Evolutionary conservation across 768 basidiomycete genomes (phyloP).

Genomic region (Rhizopogon roseolus): DNA sequence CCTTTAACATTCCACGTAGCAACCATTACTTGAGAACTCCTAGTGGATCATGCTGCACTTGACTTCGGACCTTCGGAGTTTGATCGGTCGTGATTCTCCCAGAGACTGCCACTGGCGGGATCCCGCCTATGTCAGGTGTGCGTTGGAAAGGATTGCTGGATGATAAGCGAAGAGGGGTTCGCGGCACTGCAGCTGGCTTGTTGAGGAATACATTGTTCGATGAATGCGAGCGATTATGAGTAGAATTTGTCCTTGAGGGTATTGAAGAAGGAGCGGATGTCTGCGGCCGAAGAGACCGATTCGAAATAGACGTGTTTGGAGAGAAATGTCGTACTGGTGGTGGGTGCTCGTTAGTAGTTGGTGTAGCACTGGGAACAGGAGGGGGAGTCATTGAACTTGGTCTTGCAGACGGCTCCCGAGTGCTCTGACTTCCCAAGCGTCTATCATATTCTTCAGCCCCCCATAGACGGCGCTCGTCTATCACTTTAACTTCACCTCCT

Average conservation of each 20-base stretch:
- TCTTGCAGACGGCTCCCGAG: constrained; percentile 30
- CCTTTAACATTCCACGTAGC: not conserved
- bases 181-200: constrained; percentile 11
- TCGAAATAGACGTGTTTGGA: constrained; percentile 4
- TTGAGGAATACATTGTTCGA: constrained; percentile 1
- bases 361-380: constrained; percentile 32
- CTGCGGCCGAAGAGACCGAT: constrained; percentile 17
- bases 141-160: constrained; percentile 27
- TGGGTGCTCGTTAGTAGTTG: not conserved
- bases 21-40: constrained; percentile 21
- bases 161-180: constrained; percentile 20
- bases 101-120: constrained; percentile 1
- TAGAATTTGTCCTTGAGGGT: constrained; percentile 3
- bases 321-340: constrained; percentile 10
- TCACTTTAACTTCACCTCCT: constrained; percentile 41
- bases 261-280: constrained; percentile 11
- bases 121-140: constrained; percentile 8
- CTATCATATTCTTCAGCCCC: constrained; percentile 45
- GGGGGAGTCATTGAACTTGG: constrained; percentile 36
- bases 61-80: constrained; percentile 8
- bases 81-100: constrained; percentile 2
- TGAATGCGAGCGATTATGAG: constrained; percentile 14
- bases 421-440: constrained; percentile 28
- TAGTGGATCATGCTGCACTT: constrained; percentile 24
- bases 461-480: constrained; percentile 67